Evolutionary conservation across 768 basidiomycete species (phyloP), one percentile per base, ranked within the genome.

Genomic region (Fomitopsis serialis): DNA sequence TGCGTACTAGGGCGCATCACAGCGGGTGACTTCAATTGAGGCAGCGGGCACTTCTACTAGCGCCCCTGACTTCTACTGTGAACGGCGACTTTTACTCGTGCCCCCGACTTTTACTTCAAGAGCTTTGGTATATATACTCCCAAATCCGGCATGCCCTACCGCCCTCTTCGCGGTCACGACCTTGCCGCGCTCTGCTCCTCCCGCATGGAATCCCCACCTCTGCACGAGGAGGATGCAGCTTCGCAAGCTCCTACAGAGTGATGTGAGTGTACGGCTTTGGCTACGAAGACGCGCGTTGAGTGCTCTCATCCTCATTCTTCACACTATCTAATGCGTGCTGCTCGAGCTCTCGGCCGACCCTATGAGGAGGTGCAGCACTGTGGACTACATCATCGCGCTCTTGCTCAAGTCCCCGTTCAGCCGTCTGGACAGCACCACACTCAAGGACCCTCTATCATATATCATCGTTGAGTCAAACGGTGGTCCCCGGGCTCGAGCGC

Each of bases 301-400:
- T 90, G 8, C 72, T 93, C 2, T 74, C 97, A 25, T 90, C 91
- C n/a, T 91, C 89, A 2, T 93, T 96, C 75, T 93, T 92, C 76
- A n/a, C n/a, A 92, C 93, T 21, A 90, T 98, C 58, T 94, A 91
- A 61, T 85, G 87, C 15, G 80, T 87, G 5, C 77, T 99, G 15
- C 73, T 97, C 55, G 95, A 98, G 66, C 78, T 98, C 10, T 92
- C 94, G 0, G 87, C 87, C 10, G 97, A 98, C 90, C 96, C 0
- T 92, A 96, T 63, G 82, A 87, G 45, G 94, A 98, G 66, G 94
- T 98, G 0, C 89, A 89, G 62, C 0, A 84, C 96, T 24, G 79
- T 92, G 27, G 97, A 99, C 69, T 97, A 96, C 65, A 80, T 97
- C 60, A 85, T 90, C 72, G 93, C 92, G 1, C 78, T 94, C 3